Conservation (phyloP, 2,329 filamentous ascomycete genomes). For the Achaetomium macrosporum region DNA sequence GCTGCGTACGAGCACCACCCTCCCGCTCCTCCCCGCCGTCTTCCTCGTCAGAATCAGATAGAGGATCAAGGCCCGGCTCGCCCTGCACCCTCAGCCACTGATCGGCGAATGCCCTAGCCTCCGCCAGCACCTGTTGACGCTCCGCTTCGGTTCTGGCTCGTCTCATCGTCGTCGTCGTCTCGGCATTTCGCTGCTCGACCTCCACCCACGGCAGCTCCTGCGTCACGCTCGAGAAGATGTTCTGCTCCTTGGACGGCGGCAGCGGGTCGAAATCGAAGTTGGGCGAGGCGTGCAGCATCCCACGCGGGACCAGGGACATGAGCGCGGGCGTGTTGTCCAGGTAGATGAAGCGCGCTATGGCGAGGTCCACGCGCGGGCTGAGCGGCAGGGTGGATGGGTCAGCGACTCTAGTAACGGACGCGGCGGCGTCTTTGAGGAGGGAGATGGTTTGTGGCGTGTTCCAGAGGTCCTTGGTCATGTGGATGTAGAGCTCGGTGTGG, state of each 20-base stretch:
- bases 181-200: slow-evolving; percentile 5
- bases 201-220: slow-evolving; percentile 40
- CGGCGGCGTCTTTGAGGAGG: slow-evolving; percentile 57
- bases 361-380: slow-evolving; percentile 35
- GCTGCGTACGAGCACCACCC: neutral
- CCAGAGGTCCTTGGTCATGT: slow-evolving; percentile 77
- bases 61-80: no score
- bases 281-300: slow-evolving; percentile 57
- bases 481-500: slow-evolving; percentile 68
- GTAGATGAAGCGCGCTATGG: slow-evolving; percentile 68
- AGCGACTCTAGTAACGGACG: slow-evolving; percentile 29
- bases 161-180: neutral
- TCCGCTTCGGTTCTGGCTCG: neutral
- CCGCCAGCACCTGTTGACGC: neutral
- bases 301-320: slow-evolving; percentile 61
- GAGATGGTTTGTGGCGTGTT: slow-evolving; percentile 66
- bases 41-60: neutral
- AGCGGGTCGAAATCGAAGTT: slow-evolving; percentile 78
- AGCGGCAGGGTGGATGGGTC: slow-evolving; percentile 35
- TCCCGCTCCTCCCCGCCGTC: neutral
- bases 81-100: no score
- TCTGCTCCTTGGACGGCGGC: slow-evolving; percentile 57
- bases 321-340: slow-evolving; percentile 69
- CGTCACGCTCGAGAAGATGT: slow-evolving; percentile 43
- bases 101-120: neutral